Percentiles rank a stretch among this genome's conserved stretches.
phyloP scores from a whole-genome alignment of 176 grass and related monocot species.

The Oryza punctata region DNA sequence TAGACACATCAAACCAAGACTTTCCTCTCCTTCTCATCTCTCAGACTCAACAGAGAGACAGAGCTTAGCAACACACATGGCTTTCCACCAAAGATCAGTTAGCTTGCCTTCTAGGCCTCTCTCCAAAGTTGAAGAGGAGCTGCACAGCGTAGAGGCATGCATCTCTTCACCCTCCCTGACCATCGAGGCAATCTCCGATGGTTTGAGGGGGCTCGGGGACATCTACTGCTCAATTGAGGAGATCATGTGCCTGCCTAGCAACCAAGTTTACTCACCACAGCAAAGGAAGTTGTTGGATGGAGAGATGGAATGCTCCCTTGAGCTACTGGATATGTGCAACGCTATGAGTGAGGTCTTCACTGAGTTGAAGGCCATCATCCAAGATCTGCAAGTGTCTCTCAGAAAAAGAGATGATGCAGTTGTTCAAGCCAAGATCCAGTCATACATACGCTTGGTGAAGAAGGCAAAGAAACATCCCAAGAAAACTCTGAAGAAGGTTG shows the following conservation, averaged over 20 bases:
- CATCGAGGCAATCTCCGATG: conserved; percentile 9
- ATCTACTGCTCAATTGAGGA: not conserved
- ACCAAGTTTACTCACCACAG: not conserved
- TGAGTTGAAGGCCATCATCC: conserved; percentile 32
- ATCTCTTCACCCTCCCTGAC: conserved; percentile 11
- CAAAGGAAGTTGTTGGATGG: conserved; percentile 34
- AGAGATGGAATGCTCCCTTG: conserved; percentile 43
- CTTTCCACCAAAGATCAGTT: conserved; percentile 29
- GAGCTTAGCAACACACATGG: conserved; percentile 1
- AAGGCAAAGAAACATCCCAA: conserved; percentile 45
- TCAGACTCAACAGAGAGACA: conserved; percentile 13
- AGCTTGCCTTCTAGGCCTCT: conserved; percentile 39
- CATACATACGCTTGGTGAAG: conserved; percentile 27
- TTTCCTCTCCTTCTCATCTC: not conserved
- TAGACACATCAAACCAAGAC: conserved; percentile 19
- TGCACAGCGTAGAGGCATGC: conserved; percentile 28
- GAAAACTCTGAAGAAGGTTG: conserved; percentile 3
- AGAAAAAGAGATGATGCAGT: conserved; percentile 39
- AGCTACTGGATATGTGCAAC: conserved; percentile 43
- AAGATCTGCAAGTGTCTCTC: conserved; percentile 35
- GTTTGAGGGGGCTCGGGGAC: conserved; percentile 14
- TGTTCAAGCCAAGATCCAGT: conserved; percentile 29
- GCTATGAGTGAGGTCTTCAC: conserved; percentile 32
- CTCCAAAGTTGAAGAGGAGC: conserved; percentile 22
- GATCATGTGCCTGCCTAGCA: conserved; percentile 22